Evolutionary conservation across 352 stramenopile genomes (phyloP).

Genomic region (Globisporangium recalcitrans): DNA sequence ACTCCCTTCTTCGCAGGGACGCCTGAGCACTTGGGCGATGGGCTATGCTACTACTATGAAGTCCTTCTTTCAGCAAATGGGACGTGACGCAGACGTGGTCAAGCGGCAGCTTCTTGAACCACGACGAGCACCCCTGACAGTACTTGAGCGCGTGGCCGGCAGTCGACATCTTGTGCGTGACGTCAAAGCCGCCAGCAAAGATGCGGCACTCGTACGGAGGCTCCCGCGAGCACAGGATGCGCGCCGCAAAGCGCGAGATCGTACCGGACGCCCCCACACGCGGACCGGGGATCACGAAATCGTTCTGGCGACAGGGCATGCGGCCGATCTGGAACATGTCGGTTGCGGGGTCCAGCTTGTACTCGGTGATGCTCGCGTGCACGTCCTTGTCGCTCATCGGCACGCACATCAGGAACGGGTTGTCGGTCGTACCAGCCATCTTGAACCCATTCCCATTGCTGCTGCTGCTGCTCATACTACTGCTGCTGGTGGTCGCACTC

Average conservation of each 20-base stretch:
- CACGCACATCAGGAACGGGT: constrained; percentile 54
- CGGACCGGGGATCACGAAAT: constrained; percentile 75
- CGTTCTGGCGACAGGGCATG: constrained; percentile 69
- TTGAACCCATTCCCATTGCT: neutral
- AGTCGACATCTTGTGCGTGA: constrained; percentile 40
- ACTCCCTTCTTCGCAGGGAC: neutral
- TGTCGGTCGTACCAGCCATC: neutral
- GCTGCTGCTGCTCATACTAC: neutral
- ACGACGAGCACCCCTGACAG: constrained; percentile 39
- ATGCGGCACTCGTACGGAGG: constrained; percentile 61
- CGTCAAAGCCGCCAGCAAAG: constrained; percentile 70
- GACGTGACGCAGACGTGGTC: constrained; percentile 43
- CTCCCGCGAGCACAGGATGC: constrained; percentile 55
- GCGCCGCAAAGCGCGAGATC: constrained; percentile 66
- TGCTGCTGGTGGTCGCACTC: neutral
- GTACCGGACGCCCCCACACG: constrained; percentile 66
- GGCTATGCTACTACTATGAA: neutral
- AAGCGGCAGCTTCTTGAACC: constrained; percentile 40
- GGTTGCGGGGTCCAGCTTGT: constrained; percentile 28
- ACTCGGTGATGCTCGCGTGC: constrained; percentile 60
- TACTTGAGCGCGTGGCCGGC: constrained; percentile 64
- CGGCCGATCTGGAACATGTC: constrained; percentile 85
- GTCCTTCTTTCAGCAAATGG: constrained; percentile 18
- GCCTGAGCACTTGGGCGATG: neutral
- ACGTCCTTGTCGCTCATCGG: constrained; percentile 65